Evolutionary conservation across 352 stramenopile genomes (phyloP).

Genomic region (Albugo candida): DNA sequence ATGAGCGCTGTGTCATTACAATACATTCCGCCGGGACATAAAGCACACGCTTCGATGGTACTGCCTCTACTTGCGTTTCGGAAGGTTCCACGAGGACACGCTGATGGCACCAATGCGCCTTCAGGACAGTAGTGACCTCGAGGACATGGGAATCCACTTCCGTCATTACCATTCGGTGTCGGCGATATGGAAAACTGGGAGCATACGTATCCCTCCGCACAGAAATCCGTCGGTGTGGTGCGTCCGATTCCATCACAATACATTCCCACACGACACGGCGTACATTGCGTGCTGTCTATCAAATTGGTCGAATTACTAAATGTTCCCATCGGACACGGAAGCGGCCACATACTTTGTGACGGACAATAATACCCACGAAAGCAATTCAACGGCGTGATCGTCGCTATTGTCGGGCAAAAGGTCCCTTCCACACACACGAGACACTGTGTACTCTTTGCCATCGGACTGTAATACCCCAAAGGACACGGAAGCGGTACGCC

Average conservation of each 20-base stretch:
- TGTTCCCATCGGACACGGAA: conserved; percentile 44
- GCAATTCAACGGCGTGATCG: conserved; percentile 25
- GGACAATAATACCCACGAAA: conserved; percentile 53
- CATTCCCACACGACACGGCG: conserved; percentile 47
- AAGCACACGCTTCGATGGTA: conserved; percentile 34
- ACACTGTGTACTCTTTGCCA: conserved; percentile 27
- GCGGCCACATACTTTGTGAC: conserved; percentile 18
- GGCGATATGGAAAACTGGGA: conserved; percentile 24
- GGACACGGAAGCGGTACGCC: conserved; percentile 24
- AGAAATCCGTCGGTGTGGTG: conserved; percentile 22
- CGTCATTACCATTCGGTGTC: conserved; percentile 27
- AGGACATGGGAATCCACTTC: conserved; percentile 38
- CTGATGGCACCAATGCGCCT: conserved; percentile 22
- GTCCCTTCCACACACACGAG: conserved; percentile 47
- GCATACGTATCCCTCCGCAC: conserved; percentile 48
- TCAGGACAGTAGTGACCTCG: conserved; percentile 49
- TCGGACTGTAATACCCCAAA: conserved; percentile 38
- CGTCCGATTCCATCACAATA: conserved; percentile 81
- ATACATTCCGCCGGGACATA: conserved; percentile 36
- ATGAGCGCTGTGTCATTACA: conserved; percentile 29
- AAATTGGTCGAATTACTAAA: conserved; percentile 41
- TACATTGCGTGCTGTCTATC: conserved; percentile 45
- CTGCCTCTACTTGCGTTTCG: conserved; percentile 22
- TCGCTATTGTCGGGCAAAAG: conserved; percentile 38
- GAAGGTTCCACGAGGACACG: conserved; percentile 48